These are phyloP conservation scores for Paraphoma sp. DNA, from an alignment of 2,329 filamentous ascomycete genomes.

Conservation along the genomic window DNA sequence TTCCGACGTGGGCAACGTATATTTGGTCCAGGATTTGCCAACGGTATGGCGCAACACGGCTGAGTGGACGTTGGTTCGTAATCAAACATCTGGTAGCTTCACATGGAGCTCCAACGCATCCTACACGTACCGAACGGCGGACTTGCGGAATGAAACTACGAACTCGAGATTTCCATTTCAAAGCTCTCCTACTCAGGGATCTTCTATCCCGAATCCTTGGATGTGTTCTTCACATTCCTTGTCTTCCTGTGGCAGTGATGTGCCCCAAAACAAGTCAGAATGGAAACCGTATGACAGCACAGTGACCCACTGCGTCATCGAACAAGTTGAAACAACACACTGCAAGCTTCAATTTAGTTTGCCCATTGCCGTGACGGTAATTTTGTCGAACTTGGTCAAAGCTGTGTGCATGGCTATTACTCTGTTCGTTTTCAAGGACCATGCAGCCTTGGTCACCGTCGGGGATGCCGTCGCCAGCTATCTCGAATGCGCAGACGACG, in stretches of 20 bases:
- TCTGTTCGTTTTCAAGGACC: slow-evolving; percentile 8
- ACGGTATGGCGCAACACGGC: slow-evolving; percentile 10
- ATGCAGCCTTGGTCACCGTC: slow-evolving; percentile 25
- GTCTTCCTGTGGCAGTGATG: background rate
- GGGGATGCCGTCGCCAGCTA: slow-evolving; percentile 31
- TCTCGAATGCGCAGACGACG: slow-evolving; percentile 18
- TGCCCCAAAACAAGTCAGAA: slow-evolving; percentile 8
- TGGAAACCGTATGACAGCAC: slow-evolving; percentile 13
- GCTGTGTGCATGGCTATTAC: slow-evolving; percentile 12
- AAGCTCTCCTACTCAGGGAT: slow-evolving; percentile 1
- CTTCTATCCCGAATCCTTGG: too few relatives aligned
- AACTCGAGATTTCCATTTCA: slow-evolving; percentile 4
- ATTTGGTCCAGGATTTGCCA: slow-evolving; percentile 12
- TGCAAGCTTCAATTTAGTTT: slow-evolving; percentile 38
- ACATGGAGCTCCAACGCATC: background rate
- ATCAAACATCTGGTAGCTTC: background rate
- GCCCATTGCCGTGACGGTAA: slow-evolving; percentile 22
- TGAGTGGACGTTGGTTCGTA: background rate
- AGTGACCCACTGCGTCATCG: slow-evolving; percentile 26
- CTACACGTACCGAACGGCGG: background rate
- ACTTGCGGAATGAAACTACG: background rate
- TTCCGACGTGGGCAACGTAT: slow-evolving; percentile 16
- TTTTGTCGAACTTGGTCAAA: slow-evolving; percentile 15
- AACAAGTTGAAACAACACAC: slow-evolving; percentile 15
- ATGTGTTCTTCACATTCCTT: too few relatives aligned